These are phyloP conservation scores for Pichia cabralensis DNA, from an alignment of 805 yeast species.

Conservation along the genomic window DNA sequence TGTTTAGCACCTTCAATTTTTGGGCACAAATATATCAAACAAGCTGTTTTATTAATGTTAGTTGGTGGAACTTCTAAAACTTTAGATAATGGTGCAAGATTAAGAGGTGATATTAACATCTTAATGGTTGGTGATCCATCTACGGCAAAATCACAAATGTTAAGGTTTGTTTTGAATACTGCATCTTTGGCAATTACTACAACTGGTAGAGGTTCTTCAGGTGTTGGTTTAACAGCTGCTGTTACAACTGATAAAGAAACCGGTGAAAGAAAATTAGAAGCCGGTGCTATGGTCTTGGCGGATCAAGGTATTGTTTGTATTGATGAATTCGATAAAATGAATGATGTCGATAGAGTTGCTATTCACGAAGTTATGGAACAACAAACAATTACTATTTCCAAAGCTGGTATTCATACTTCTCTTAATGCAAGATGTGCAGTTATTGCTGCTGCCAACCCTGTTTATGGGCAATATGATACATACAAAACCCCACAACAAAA, in stretches of 20 bases:
- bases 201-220: conserved; percentile 99
- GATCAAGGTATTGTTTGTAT: conserved; percentile 97
- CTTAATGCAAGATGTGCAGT: conserved; percentile 95
- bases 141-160: conserved; percentile 93
- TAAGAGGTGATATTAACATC: conserved; percentile 94
- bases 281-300: conserved; percentile 99
- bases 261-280: conserved; percentile 92
- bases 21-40: conserved; percentile 85
- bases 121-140: conserved; percentile 98
- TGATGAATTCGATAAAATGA: conserved; percentile 98
- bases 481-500: conserved; percentile 94
- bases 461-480: conserved; percentile 91
- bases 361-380: conserved; percentile 99
- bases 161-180: conserved; percentile 88
- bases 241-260: conserved; percentile 95
- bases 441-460: conserved; percentile 96
- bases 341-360: conserved; percentile 92
- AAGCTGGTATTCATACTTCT: conserved; percentile 96
- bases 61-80: conserved; percentile 93
- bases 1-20: conserved; percentile 94
- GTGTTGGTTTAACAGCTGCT: conserved; percentile 99
- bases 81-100: conserved; percentile 87
- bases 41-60: conserved; percentile 82
- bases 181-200: conserved; percentile 96
- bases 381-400: conserved; percentile 95